phyloP scores from a whole-genome alignment of 192 early-diverging fungal genomes.

The Backusella circina region DNA sequence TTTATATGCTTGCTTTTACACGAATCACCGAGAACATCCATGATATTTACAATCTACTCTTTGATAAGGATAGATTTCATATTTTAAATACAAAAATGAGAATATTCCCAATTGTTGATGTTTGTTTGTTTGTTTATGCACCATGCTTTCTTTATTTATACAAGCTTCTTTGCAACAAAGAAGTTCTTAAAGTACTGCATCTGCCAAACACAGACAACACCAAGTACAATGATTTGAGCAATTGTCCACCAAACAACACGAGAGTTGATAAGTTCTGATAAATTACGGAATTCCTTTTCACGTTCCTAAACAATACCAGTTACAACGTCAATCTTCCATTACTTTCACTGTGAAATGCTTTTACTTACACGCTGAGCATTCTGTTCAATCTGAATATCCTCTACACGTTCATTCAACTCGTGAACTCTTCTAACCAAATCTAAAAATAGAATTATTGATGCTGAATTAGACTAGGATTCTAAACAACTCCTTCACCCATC shows the following conservation, averaged over 20 bases:
- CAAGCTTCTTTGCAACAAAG: constrained; percentile 91
- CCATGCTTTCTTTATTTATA: constrained; percentile 39
- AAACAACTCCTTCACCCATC: neutral
- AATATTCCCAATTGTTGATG: neutral
- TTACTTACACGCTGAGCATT: constrained; percentile 78
- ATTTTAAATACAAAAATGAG: neutral
- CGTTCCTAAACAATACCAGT: constrained; percentile 55
- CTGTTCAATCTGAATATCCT: constrained; percentile 85
- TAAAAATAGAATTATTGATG: constrained; percentile 24
- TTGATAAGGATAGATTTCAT: too few species aligned
- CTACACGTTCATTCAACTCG: constrained; percentile 79
- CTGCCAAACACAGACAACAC: constrained; percentile 80
- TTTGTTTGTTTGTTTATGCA: constrained; percentile 12
- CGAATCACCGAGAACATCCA: too few species aligned
- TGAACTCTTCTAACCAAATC: constrained; percentile 69
- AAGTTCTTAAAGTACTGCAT: constrained; percentile 80
- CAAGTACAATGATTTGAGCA: constrained; percentile 78
- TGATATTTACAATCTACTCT: too few species aligned
- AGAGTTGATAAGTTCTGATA: constrained; percentile 80
- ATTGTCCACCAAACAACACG: constrained; percentile 87
- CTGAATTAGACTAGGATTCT: neutral
- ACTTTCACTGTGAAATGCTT: too few species aligned
- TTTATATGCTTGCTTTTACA: too few species aligned
- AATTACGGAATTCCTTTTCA: constrained; percentile 87
- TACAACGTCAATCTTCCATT: neutral